A percentile compares a stretch with the other conserved stretches of the same genome.
Conservation (phyloP, 2,329 filamentous ascomycete genomes). For the Rutstroemia sp. region DNA sequence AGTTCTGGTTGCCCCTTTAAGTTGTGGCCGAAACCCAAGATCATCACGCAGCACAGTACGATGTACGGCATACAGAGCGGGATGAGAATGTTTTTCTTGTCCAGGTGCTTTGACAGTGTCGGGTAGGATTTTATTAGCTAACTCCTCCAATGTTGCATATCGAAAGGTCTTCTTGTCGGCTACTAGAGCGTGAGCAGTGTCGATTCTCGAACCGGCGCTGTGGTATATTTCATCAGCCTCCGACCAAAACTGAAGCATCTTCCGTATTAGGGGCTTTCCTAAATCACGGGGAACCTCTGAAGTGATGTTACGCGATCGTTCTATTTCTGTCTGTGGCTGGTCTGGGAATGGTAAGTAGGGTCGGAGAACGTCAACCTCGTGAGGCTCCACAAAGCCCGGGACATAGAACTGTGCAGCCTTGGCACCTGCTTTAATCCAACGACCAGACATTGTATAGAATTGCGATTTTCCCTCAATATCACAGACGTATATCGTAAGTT, state of each 20-base stretch:
- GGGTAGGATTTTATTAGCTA: conserved; percentile 36
- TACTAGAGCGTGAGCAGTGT: conserved; percentile 40
- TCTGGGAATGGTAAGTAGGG: conserved; percentile 37
- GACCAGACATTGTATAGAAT: conserved; percentile 42
- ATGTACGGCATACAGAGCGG: conserved; percentile 63
- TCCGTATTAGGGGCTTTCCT: conserved; percentile 36
- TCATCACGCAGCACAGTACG: conserved; percentile 53
- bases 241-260: conserved; percentile 36
- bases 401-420: conserved; percentile 36
- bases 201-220: conserved; percentile 36
- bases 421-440: conserved; percentile 36
- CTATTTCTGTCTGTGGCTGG: conserved; percentile 27
- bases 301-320: conserved; percentile 32
- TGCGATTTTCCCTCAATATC: conserved; percentile 35
- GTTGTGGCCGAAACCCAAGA: conserved; percentile 51
- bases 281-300: conserved; percentile 37
- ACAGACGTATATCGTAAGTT: conserved; percentile 42
- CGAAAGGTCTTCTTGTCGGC: conserved; percentile 36
- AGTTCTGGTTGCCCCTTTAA: conserved; percentile 38
- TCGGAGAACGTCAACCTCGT: conserved; percentile 36
- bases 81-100: conserved; percentile 35
- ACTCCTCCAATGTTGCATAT: conserved; percentile 36
- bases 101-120: conserved; percentile 13
- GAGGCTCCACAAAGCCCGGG: conserved; percentile 36
- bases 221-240: conserved; percentile 41